Conservation (phyloP, 164 flowering plant genomes). For the Akebia trifoliata region DNA sequence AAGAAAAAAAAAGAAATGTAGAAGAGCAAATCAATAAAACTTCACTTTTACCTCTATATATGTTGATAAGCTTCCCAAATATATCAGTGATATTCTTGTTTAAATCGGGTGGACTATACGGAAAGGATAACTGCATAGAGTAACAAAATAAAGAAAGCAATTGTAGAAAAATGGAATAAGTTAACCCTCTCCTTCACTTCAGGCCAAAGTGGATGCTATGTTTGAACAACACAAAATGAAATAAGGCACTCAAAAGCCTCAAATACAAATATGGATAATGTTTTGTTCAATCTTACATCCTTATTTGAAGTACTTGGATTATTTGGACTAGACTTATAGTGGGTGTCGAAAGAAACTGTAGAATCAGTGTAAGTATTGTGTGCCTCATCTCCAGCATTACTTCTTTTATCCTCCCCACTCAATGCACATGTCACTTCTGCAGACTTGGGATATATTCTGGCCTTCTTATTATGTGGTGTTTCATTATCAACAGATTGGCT, state of each 20-base stretch:
- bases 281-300: conserved; percentile 31
- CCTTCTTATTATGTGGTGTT: conserved; percentile 26
- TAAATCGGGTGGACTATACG: conserved; percentile 76
- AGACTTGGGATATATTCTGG: conserved; percentile 24
- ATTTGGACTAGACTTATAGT: conserved; percentile 15
- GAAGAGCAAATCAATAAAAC: neutral
- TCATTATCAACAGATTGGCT: conserved; percentile 20
- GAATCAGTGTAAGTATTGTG: conserved; percentile 20
- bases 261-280: neutral
- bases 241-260: neutral
- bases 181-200: no score
- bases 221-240: neutral
- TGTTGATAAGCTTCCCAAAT: conserved; percentile 81
- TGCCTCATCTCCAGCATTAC: conserved; percentile 10
- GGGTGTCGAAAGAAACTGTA: conserved; percentile 13
- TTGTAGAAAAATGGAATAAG: neutral
- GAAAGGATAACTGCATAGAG: conserved; percentile 31
- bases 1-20: neutral
- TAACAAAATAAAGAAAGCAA: neutral
- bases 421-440: conserved; percentile 12
- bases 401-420: conserved; percentile 12
- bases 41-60: conserved; percentile 68
- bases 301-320: conserved; percentile 20
- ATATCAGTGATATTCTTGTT: conserved; percentile 73
- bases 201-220: no score